These are phyloP conservation scores for Suhomyces canberraensis DNA, from an alignment of 805 yeast genomes.

Conservation along the genomic window DNA sequence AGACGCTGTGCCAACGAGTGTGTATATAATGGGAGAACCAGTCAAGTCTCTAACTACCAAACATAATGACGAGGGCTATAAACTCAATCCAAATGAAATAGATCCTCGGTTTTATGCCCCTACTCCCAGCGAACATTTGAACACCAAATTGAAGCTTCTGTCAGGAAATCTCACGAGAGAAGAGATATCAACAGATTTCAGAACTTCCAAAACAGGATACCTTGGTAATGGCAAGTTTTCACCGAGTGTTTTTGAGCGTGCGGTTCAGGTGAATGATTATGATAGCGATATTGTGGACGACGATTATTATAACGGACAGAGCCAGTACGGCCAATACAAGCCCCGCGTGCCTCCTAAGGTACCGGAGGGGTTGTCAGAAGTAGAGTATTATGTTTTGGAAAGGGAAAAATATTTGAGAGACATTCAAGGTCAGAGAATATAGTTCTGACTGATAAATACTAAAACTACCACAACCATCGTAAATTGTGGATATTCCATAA, in stretches of 20 bases:
- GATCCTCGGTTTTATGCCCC: slow-evolving; percentile 66
- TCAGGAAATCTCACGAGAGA: slow-evolving; percentile 15
- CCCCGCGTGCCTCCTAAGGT: slow-evolving; percentile 45
- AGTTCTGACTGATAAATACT: too few relatives aligned
- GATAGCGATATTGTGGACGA: slow-evolving; percentile 5
- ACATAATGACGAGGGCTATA: slow-evolving; percentile 30
- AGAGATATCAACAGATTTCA: slow-evolving; percentile 23
- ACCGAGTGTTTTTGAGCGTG: slow-evolving; percentile 13
- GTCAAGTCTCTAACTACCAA: slow-evolving; percentile 28
- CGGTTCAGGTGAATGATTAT: slow-evolving; percentile 8
- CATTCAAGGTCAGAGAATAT: slow-evolving; percentile 25
- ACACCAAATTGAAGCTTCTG: slow-evolving; percentile 19
- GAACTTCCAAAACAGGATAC: slow-evolving; percentile 37
- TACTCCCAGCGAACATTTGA: slow-evolving; percentile 43
- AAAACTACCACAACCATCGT: too few relatives aligned
- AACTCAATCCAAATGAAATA: slow-evolving; percentile 84
- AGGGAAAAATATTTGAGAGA: slow-evolving; percentile 38
- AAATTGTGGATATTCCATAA: too few relatives aligned
- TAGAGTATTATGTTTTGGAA: slow-evolving; percentile 41
- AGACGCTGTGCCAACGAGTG: slow-evolving; percentile 31
- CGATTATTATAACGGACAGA: slow-evolving; percentile 8
- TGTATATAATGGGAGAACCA: slow-evolving; percentile 33
- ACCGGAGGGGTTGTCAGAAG: slow-evolving; percentile 40
- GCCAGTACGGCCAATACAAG: slow-evolving; percentile 25
- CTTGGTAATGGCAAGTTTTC: slow-evolving; percentile 36